phyloP scores from a whole-genome alignment of 352 stramenopile genomes.

The Heterotrichella gracilis region DNA sequence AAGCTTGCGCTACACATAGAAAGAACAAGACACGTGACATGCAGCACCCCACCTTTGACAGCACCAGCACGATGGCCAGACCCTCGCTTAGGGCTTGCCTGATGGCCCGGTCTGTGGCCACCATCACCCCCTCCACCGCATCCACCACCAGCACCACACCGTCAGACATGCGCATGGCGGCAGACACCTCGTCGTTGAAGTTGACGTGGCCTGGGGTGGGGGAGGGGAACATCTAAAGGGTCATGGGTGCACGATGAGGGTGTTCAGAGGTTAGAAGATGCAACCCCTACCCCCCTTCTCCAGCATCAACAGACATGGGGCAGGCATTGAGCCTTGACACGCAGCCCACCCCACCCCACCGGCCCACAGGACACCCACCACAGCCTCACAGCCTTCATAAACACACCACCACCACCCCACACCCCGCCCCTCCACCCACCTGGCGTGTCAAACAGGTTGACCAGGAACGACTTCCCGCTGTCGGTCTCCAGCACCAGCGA shows the following conservation, averaged over 20 bases:
- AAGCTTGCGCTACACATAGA: too few species aligned
- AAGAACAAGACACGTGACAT: too few species aligned
- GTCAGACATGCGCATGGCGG: conserved; percentile 58
- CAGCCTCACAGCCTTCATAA: too few species aligned
- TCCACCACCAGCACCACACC: conserved; percentile 75
- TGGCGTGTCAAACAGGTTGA: conserved; percentile 69
- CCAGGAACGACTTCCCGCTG: conserved; percentile 60
- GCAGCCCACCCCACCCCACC: too few species aligned
- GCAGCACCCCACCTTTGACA: conserved; percentile 97
- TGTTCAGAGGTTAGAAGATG: background rate
- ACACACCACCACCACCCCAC: too few species aligned
- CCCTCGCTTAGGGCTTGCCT: conserved; percentile 51
- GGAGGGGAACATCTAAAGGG: conserved; percentile 31
- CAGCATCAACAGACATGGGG: background rate
- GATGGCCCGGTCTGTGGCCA: conserved; percentile 76
- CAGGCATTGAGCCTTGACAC: too few species aligned
- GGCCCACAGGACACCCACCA: too few species aligned
- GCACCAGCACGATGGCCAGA: conserved; percentile 45
- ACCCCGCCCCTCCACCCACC: too few species aligned
- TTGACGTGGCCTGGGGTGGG: conserved; percentile 80
- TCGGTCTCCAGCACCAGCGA: conserved; percentile 61
- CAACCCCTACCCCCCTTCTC: background rate
- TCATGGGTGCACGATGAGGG: background rate
- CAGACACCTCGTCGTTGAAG: conserved; percentile 73
- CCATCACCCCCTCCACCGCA: conserved; percentile 81